Evolutionary conservation across 495 filamentous ascomycete genomes (phyloP).

Genomic region (Annulohypoxylon nitens): DNA sequence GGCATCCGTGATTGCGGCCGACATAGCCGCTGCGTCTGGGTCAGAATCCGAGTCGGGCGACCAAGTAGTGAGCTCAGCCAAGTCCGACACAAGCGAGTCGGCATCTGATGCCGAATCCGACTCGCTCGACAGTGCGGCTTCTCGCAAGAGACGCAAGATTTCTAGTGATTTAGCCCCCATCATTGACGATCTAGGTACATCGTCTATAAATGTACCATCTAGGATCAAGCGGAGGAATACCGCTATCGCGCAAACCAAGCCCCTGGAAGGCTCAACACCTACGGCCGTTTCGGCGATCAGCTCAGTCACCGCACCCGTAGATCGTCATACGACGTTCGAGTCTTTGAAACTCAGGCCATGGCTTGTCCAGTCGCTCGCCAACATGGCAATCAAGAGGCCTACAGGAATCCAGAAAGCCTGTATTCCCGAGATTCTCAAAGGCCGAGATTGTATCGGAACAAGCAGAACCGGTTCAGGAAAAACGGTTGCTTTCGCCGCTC

Average conservation of each 20-base stretch:
- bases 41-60: conserved; percentile 46
- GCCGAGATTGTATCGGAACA: conserved; percentile 92
- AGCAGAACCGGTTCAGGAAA: conserved; percentile 98
- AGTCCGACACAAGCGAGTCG: conserved; percentile 30
- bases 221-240: conserved; percentile 59
- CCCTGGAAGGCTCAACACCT: conserved; percentile 20
- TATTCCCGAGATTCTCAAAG: conserved; percentile 90
- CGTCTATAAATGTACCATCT: conserved; percentile 60
- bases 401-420: conserved; percentile 93
- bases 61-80: conserved; percentile 32
- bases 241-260: conserved; percentile 30
- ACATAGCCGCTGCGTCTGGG: conserved; percentile 43
- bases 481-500: conserved; percentile 95
- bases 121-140: conserved; percentile 59
- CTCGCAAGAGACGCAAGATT: conserved; percentile 64
- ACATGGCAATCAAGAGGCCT: conserved; percentile 89
- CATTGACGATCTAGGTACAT: conserved; percentile 28
- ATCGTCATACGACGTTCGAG: conserved; percentile 76
- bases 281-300: conserved; percentile 42
- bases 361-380: conserved; percentile 85
- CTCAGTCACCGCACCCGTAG: conserved; percentile 53
- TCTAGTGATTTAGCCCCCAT: conserved; percentile 47
- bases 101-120: conserved; percentile 54
- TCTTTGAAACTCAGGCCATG: conserved; percentile 83
- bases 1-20: conserved; percentile 31